phyloP scores from a whole-genome alignment of 2,329 filamentous ascomycete genomes.

The Aureobasidium sp. region DNA sequence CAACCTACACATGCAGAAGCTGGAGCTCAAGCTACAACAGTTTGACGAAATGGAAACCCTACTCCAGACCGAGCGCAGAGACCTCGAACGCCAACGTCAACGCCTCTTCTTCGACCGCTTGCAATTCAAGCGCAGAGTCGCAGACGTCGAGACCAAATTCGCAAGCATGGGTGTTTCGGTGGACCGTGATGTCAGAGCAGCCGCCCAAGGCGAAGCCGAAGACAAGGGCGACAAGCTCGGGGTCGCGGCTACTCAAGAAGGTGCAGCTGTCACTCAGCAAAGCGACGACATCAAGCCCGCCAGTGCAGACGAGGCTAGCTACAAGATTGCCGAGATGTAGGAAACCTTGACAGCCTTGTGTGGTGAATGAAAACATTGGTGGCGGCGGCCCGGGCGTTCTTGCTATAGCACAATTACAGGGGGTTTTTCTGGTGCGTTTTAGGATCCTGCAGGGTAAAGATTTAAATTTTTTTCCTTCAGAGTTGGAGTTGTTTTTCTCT shows the following conservation, averaged over 20 bases:
- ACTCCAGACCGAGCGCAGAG: constrained; percentile 82
- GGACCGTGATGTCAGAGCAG: constrained; percentile 1
- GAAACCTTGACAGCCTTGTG: background rate
- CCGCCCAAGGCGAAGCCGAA: background rate
- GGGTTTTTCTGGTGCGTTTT: background rate
- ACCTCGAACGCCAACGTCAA: constrained; percentile 85
- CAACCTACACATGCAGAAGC: constrained; percentile 90
- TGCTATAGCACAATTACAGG: background rate
- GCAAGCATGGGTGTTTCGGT: constrained; percentile 22
- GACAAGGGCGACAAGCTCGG: constrained; percentile 8
- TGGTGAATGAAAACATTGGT: background rate
- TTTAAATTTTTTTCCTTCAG: background rate
- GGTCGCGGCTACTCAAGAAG: constrained; percentile 3
- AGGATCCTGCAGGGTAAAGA: background rate
- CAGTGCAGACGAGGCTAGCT: background rate
- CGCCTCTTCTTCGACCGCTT: constrained; percentile 90
- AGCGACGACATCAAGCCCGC: background rate
- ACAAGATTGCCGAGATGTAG: constrained; percentile 8
- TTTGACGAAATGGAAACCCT: constrained; percentile 95
- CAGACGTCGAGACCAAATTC: constrained; percentile 63
- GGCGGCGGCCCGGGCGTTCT: background rate
- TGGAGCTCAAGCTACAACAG: constrained; percentile 91
- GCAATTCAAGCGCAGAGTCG: constrained; percentile 79
- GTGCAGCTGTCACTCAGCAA: background rate
- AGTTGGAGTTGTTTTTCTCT: background rate